Percentiles rank a stretch among this genome's conserved stretches.
Evolutionary conservation across 768 basidiomycete species (phyloP).

Genomic region (Lentinus tigrinus): DNA sequence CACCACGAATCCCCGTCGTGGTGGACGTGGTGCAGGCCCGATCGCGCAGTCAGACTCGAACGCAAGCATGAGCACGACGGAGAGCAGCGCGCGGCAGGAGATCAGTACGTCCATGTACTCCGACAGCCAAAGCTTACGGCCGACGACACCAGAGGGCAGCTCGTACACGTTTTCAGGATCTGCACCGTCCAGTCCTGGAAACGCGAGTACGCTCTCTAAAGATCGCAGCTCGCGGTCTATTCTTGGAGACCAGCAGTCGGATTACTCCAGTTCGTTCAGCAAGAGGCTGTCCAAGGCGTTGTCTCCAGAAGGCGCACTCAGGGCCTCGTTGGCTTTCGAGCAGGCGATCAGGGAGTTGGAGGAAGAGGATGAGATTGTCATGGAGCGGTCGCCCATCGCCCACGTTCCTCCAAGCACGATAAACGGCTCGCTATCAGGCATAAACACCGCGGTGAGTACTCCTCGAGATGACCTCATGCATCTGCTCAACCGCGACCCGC

Average conservation of each 20-base stretch:
- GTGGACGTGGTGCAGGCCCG: slow-evolving; percentile 30
- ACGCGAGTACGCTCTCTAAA: slow-evolving; percentile 28
- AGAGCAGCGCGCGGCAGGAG: slow-evolving; percentile 39
- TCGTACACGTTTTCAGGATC: slow-evolving; percentile 37
- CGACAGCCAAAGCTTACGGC: slow-evolving; percentile 46
- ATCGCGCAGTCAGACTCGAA: slow-evolving; percentile 44
- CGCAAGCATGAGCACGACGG: slow-evolving; percentile 37
- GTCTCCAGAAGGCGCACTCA: slow-evolving; percentile 50
- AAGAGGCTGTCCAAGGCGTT: slow-evolving; percentile 48
- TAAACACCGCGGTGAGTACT: slow-evolving; percentile 16
- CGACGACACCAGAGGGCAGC: slow-evolving; percentile 56
- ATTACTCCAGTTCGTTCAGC: slow-evolving; percentile 27
- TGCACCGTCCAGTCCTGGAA: slow-evolving; percentile 43
- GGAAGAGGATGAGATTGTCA: slow-evolving; percentile 70
- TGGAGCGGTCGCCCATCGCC: slow-evolving; percentile 55
- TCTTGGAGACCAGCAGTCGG: slow-evolving; percentile 28
- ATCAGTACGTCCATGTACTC: slow-evolving; percentile 46
- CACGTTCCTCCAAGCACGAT: slow-evolving; percentile 16
- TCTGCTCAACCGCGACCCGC: neutral
- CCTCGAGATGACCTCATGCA: slow-evolving; percentile 14
- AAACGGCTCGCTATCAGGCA: slow-evolving; percentile 6
- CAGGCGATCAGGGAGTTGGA: slow-evolving; percentile 78
- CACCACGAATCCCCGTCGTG: slow-evolving; percentile 43
- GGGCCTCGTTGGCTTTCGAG: slow-evolving; percentile 74
- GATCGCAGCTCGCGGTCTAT: slow-evolving; percentile 34